Evolutionary conservation across 805 yeast species (phyloP).

Genomic region (Starmerella bacillaris): DNA sequence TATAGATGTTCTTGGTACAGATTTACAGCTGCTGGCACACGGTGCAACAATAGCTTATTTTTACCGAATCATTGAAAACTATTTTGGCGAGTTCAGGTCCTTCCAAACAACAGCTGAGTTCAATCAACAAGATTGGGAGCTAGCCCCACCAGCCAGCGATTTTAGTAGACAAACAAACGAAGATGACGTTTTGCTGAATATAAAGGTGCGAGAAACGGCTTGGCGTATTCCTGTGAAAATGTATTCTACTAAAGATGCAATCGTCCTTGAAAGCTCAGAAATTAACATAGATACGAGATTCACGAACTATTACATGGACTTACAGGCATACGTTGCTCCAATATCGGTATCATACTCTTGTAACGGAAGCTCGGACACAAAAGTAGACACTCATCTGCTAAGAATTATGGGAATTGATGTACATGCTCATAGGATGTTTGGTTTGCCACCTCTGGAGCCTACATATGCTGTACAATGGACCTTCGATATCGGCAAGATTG

Average conservation of each 20-base stretch:
- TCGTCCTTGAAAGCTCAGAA: slow-evolving; percentile 44
- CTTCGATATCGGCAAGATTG: slow-evolving; percentile 44
- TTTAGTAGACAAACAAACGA: slow-evolving; percentile 1
- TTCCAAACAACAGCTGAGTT: slow-evolving; percentile 80
- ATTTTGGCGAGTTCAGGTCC: slow-evolving; percentile 71
- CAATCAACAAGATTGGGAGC: slow-evolving; percentile 21
- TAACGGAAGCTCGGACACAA: no score
- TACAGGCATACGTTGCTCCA: slow-evolving; percentile 58
- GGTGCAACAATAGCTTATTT: slow-evolving; percentile 67
- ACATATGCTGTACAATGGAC: slow-evolving; percentile 88
- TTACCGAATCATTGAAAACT: slow-evolving; percentile 64
- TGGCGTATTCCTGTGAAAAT: slow-evolving; percentile 54
- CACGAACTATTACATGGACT: slow-evolving; percentile 77
- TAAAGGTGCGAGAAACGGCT: slow-evolving; percentile 52
- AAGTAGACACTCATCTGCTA: slow-evolving; percentile 22
- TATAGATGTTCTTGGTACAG: slow-evolving; percentile 46
- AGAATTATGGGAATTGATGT: slow-evolving; percentile 43
- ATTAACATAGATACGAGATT: slow-evolving; percentile 69
- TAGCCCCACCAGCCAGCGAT: slow-evolving; percentile 1
- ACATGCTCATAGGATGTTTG: slow-evolving; percentile 80
- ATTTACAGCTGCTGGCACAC: slow-evolving; percentile 51
- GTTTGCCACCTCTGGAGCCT: slow-evolving; percentile 73
- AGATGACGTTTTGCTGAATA: slow-evolving; percentile 28
- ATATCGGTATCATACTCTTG: slow-evolving; percentile 3
- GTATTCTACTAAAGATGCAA: slow-evolving; percentile 44